These are phyloP conservation scores for Keithomyces neogunnii DNA, from an alignment of 2,329 filamentous ascomycete genomes.

Conservation along the genomic window DNA sequence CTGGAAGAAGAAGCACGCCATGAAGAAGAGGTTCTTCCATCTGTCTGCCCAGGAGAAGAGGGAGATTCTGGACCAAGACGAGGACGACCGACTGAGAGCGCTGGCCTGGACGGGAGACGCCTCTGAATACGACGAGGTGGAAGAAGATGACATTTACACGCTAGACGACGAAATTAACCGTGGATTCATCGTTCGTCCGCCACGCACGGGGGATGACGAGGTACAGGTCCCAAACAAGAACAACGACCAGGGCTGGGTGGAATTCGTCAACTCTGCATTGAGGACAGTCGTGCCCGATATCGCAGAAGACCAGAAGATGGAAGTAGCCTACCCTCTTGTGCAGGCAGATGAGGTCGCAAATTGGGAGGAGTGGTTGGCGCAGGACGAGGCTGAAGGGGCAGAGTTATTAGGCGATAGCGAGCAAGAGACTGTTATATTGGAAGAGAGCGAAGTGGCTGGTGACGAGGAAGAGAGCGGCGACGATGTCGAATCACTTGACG, in stretches of 20 bases:
- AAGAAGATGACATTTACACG: constrained; percentile 7
- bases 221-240: constrained; percentile 7
- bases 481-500: constrained; percentile 1
- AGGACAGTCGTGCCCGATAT: constrained; percentile 14
- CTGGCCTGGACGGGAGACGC: constrained; percentile 23
- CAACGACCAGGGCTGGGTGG: constrained; percentile 16
- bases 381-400: constrained; percentile 5
- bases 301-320: constrained; percentile 15
- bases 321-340: constrained; percentile 12
- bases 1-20: constrained; percentile 36
- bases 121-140: constrained; percentile 9
- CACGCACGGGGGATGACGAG: constrained; percentile 3
- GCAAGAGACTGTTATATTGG: constrained; percentile 2
- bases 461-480: constrained; percentile 5
- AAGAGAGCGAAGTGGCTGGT: constrained; percentile 7
- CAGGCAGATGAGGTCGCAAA: constrained; percentile 12
- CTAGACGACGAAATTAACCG: constrained; percentile 25
- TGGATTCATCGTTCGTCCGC: constrained; percentile 19
- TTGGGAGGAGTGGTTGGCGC: constrained; percentile 14
- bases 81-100: constrained; percentile 25
- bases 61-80: constrained; percentile 27
- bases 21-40: constrained; percentile 34
- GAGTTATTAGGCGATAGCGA: constrained; percentile 6
- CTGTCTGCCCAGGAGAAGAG: constrained; percentile 28
- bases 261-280: constrained; percentile 18